Conservation (phyloP, 129 eudicot species). For the Deinandra increscens region DNA sequence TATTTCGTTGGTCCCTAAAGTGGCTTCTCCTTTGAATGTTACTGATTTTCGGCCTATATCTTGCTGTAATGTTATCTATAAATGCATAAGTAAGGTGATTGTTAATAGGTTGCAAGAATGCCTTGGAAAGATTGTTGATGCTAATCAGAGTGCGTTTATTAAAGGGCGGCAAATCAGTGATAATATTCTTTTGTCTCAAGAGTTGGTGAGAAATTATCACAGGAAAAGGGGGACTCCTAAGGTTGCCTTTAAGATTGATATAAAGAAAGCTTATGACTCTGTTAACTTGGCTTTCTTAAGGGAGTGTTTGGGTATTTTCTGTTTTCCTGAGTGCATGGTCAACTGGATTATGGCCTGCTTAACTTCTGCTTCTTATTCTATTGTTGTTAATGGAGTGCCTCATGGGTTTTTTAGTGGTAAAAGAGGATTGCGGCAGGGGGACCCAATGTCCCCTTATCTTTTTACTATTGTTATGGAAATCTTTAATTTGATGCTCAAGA, state of each 20-base stretch:
- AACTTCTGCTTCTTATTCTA: background rate
- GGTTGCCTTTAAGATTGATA: background rate
- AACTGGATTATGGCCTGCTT: background rate
- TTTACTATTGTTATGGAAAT: background rate
- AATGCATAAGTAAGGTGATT: background rate
- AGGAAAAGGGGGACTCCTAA: background rate
- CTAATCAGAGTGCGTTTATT: background rate
- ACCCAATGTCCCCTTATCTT: background rate
- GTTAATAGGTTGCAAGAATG: background rate
- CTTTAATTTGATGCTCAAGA: background rate
- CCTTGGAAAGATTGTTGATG: no score
- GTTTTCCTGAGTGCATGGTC: background rate
- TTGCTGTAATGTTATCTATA: background rate
- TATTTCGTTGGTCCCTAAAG: no score
- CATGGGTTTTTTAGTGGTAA: background rate
- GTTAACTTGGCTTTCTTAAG: background rate
- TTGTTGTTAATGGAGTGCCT: background rate
- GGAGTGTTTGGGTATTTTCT: rapidly evolving
- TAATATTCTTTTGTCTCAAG: background rate
- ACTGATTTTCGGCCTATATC: no score
- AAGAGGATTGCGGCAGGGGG: background rate
- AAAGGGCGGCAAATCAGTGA: background rate
- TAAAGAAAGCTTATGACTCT: background rate
- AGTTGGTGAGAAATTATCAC: background rate
- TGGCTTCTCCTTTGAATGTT: no score